Conservation (phyloP, 208 protist genomes). For the Leishmania tropica region DNA sequence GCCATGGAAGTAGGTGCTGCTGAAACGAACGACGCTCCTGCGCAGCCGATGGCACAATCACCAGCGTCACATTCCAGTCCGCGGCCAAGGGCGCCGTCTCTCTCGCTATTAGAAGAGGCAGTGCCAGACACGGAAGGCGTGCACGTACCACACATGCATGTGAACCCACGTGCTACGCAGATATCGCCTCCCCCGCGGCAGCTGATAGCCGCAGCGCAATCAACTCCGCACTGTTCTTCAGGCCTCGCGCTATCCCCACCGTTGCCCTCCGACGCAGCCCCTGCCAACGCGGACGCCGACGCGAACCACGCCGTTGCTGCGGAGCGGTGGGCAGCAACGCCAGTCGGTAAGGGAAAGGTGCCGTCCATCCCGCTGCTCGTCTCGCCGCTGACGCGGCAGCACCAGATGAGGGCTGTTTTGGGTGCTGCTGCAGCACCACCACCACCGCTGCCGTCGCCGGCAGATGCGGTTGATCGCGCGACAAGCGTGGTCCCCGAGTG, state of each 20-base stretch:
- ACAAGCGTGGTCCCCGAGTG: background rate
- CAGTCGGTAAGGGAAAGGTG: background rate
- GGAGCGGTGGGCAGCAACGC: background rate
- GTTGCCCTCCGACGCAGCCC: background rate
- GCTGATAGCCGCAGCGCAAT: background rate
- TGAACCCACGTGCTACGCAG: background rate
- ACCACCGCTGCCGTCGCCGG: background rate
- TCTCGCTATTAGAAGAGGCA: slow-evolving; percentile 5
- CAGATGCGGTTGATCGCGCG: background rate
- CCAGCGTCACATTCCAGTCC: background rate
- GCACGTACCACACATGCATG: background rate
- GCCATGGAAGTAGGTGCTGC: background rate
- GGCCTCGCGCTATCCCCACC: background rate
- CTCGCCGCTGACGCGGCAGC: slow-evolving; percentile 17
- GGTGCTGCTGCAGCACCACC: background rate
- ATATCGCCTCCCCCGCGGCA: background rate
- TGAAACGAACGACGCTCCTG: no score
- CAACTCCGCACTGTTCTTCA: background rate
- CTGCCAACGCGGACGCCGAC: background rate
- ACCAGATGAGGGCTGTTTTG: background rate
- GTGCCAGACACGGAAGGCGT: background rate
- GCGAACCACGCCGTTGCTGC: background rate
- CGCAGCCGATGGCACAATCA: background rate
- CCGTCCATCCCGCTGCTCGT: slow-evolving; percentile 23
- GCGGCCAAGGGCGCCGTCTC: background rate